Evolutionary conservation across 345 rosid species (phyloP).

Genomic region (Syzygium oleosum): DNA sequence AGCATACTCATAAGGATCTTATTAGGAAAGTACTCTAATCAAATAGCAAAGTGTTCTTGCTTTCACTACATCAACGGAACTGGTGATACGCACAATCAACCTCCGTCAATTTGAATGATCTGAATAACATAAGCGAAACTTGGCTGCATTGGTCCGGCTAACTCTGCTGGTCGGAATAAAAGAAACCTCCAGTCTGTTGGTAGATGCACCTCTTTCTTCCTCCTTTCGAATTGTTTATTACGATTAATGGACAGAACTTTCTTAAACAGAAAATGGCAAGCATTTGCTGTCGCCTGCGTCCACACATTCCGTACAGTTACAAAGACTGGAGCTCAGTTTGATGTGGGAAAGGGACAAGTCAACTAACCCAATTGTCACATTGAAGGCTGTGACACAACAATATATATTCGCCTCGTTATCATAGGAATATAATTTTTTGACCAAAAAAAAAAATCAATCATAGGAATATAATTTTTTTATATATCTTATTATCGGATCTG

Average conservation of each 20-base stretch:
- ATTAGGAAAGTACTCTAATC: not conserved
- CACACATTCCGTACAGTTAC: not conserved
- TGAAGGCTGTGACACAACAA: not conserved
- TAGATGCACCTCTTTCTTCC: not conserved
- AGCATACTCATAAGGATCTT: not conserved
- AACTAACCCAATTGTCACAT: not conserved
- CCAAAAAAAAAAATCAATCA: too few species aligned
- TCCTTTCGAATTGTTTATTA: not conserved
- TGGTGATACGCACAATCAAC: not conserved
- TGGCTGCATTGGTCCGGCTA: not conserved
- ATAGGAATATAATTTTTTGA: not conserved
- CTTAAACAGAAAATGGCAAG: not conserved
- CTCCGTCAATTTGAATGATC: not conserved
- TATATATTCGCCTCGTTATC: not conserved
- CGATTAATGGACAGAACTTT: not conserved
- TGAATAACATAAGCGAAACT: not conserved
- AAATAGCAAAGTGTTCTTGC: not conserved
- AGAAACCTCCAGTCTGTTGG: not conserved
- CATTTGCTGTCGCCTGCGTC: not conserved
- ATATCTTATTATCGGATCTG: not conserved
- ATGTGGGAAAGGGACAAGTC: not conserved
- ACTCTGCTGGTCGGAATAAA: not conserved
- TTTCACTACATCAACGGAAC: not conserved
- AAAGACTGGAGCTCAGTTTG: not conserved
- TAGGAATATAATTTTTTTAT: not conserved